phyloP scores from a whole-genome alignment of 768 basidiomycete species.

The Lentinula detonsa region DNA sequence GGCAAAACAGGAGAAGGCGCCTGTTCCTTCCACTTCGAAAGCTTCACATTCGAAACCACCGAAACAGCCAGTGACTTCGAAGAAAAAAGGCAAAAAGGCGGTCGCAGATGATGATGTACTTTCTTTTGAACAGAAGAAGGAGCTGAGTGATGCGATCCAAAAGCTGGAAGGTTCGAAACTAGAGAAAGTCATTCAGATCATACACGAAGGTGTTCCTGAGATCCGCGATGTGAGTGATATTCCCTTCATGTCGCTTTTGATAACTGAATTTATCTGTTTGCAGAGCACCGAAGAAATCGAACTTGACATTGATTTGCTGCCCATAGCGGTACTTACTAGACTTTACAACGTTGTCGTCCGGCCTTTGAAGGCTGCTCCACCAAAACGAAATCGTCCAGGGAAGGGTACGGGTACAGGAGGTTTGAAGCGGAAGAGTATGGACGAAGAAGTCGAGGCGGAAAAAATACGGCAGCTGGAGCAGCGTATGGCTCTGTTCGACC shows the following conservation, averaged over 20 bases:
- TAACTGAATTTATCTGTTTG: constrained; percentile 8
- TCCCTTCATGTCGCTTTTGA: constrained; percentile 8
- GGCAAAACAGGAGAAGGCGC: constrained; percentile 50
- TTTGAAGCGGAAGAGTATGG: constrained; percentile 92
- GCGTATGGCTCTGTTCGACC: constrained; percentile 80
- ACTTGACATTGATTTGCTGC: constrained; percentile 92
- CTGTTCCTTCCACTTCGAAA: constrained; percentile 64
- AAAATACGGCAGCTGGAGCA: constrained; percentile 90
- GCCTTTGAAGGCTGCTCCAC: constrained; percentile 62
- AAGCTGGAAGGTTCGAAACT: constrained; percentile 78
- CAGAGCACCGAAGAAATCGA: constrained; percentile 98
- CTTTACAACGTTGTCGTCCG: constrained; percentile 94
- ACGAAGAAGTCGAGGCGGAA: constrained; percentile 93
- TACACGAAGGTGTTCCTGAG: constrained; percentile 90
- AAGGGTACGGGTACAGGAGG: constrained; percentile 88
- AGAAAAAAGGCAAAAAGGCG: constrained; percentile 65
- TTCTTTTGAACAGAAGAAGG: constrained; percentile 97
- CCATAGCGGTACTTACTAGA: constrained; percentile 80
- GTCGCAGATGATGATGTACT: constrained; percentile 70
- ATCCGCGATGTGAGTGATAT: constrained; percentile 74
- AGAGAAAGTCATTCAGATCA: constrained; percentile 90
- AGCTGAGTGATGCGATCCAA: constrained; percentile 90
- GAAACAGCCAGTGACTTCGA: constrained; percentile 30
- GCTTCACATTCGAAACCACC: constrained; percentile 37
- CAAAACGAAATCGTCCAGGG: constrained; percentile 57